Percentiles rank a stretch among this genome's conserved stretches.
Conservation (phyloP, 2,329 filamentous ascomycete species). For the Cordyceps tenuipes region DNA sequence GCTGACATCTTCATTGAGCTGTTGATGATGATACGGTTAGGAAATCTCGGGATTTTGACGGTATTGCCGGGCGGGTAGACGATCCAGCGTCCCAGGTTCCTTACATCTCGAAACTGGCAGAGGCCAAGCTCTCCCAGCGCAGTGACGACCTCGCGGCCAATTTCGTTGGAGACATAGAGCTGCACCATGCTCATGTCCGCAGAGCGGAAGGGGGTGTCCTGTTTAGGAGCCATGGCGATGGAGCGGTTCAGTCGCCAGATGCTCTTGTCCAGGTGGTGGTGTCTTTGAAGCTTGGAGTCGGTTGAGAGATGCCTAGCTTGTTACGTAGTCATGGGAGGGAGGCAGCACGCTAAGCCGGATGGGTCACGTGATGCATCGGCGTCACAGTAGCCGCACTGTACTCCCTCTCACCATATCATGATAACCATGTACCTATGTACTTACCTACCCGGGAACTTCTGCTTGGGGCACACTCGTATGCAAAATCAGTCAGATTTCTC, state of each 20-base stretch:
- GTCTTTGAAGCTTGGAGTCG: constrained; percentile 4
- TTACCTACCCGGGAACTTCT: too few species aligned
- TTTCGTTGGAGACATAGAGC: constrained; percentile 98
- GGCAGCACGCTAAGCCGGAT: neutral
- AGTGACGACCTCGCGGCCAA: constrained; percentile 93
- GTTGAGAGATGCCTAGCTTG: constrained; percentile 9
- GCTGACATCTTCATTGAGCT: constrained; percentile 89
- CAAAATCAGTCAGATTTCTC: too few species aligned
- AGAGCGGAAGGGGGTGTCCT: constrained; percentile 98
- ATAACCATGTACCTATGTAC: too few species aligned
- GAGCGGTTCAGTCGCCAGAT: constrained; percentile 20
- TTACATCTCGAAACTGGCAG: constrained; percentile 95
- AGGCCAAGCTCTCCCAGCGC: constrained; percentile 91
- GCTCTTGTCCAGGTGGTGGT: constrained; percentile 23
- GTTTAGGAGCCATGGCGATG: constrained; percentile 51
- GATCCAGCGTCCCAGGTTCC: constrained; percentile 25
- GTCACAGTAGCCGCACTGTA: neutral
- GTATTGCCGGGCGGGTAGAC: neutral
- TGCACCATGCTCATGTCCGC: constrained; percentile 99
- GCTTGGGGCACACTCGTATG: too few species aligned
- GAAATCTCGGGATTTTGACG: constrained; percentile 14
- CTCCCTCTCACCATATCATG: too few species aligned
- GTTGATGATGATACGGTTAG: constrained; percentile 10
- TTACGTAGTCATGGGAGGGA: constrained; percentile 9
- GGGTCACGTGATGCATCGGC: constrained; percentile 8